Percentiles rank a stretch among this genome's conserved stretches.
Conservation (phyloP, 148 eudicot species). For the Cornus suecica region DNA sequence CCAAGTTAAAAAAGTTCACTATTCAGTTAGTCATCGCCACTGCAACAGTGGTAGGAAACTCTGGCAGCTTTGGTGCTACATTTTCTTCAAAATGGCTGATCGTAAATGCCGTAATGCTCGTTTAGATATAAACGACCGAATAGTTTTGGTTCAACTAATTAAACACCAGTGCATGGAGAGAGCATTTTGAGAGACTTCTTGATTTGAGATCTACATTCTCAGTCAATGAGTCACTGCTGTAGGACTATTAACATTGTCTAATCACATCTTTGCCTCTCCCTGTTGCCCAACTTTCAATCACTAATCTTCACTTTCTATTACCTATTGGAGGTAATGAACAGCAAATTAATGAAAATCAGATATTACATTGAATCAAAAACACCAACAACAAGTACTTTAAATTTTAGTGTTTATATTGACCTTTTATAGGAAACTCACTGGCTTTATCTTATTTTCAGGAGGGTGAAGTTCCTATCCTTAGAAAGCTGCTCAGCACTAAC, state of each 20-base stretch:
- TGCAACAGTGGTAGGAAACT: too few relatives aligned
- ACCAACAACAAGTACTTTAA: not conserved
- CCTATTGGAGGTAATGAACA: not conserved
- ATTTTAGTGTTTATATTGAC: not conserved
- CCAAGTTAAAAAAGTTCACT: not conserved
- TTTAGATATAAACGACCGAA: not conserved
- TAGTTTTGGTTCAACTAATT: not conserved
- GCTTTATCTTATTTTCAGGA: constrained; percentile 37
- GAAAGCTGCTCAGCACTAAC: constrained; percentile 85
- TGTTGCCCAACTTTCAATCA: not conserved
- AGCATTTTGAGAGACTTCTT: not conserved
- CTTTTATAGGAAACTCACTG: not conserved
- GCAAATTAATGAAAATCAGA: not conserved
- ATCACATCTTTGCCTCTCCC: not conserved
- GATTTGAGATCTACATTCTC: not conserved
- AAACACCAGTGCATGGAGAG: not conserved
- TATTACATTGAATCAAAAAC: not conserved
- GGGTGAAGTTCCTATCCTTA: constrained; percentile 56
- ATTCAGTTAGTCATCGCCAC: too few relatives aligned
- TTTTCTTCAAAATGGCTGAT: too few relatives aligned
- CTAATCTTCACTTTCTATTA: not conserved
- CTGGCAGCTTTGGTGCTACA: too few relatives aligned
- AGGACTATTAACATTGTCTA: not conserved
- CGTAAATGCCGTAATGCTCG: too few relatives aligned
- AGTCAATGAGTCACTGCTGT: not conserved